These are phyloP conservation scores for Teratosphaeria nubilosa DNA, from an alignment of 2,329 filamentous ascomycete species.

Conservation along the genomic window DNA sequence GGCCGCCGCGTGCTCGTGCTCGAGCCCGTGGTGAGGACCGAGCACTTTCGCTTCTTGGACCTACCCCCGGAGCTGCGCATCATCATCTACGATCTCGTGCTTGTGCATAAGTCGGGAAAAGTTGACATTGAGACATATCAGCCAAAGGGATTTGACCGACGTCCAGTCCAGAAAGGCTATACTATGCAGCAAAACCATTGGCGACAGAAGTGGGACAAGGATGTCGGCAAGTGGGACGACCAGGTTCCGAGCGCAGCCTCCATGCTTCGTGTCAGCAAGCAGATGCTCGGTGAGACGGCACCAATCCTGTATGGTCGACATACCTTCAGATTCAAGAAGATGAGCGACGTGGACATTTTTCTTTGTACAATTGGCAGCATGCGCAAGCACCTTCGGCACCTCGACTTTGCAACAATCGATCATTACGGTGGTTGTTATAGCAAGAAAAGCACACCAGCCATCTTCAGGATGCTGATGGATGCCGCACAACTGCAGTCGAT, in stretches of 20 bases:
- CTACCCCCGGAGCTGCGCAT: constrained; percentile 11
- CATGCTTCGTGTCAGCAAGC: constrained; percentile 8
- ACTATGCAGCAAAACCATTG: not conserved
- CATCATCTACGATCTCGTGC: constrained; percentile 5
- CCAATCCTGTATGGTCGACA: constrained; percentile 4
- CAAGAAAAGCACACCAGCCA: not conserved
- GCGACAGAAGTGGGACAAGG: constrained; percentile 1
- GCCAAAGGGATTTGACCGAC: not conserved
- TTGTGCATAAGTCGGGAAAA: constrained; percentile 1
- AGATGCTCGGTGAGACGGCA: constrained; percentile 8
- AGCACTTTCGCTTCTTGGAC: constrained; percentile 10
- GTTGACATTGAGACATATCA: constrained; percentile 1
- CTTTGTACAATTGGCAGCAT: constrained; percentile 1
- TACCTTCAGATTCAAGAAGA: constrained; percentile 1
- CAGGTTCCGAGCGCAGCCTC: constrained; percentile 2
- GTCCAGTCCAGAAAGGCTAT: constrained; percentile 1
- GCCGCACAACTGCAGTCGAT: not conserved
- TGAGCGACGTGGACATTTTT: not conserved
- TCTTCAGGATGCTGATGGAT: not conserved
- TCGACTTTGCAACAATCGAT: not conserved
- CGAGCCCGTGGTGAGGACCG: constrained; percentile 4
- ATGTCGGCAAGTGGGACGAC: constrained; percentile 2
- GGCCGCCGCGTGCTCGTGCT: constrained; percentile 11
- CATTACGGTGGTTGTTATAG: not conserved
- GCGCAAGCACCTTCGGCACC: constrained; percentile 3